These are phyloP conservation scores for Oryza coarctata DNA, from an alignment of 176 grass and related monocot genomes.

Conservation along the genomic window DNA sequence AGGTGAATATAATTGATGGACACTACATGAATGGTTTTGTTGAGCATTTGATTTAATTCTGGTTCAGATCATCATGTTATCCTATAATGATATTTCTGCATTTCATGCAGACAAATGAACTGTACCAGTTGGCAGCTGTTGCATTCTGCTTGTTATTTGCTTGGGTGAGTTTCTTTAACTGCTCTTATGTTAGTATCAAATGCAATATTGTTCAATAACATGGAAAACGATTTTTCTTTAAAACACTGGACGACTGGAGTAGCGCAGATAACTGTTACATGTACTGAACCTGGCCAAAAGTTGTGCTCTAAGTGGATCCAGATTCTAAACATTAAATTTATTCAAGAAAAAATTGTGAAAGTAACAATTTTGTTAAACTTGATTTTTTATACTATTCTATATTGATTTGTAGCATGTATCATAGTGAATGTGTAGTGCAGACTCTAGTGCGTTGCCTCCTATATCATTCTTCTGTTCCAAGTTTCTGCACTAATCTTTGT, in stretches of 20 bases:
- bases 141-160: conserved; percentile 98
- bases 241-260: not conserved
- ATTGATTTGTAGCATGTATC: not conserved
- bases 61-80: conserved; percentile 18
- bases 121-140: conserved; percentile 94
- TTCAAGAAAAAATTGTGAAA: not conserved
- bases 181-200: not conserved
- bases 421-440: not conserved
- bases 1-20: conserved; percentile 48
- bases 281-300: conserved; percentile 7
- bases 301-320: not conserved
- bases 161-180: conserved; percentile 69
- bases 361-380: not conserved
- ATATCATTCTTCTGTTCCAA: conserved; percentile 12
- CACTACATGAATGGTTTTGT: not conserved
- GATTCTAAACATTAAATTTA: not conserved
- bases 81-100: conserved; percentile 36
- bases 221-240: not conserved
- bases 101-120: conserved; percentile 89
- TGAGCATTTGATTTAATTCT: conserved; percentile 17
- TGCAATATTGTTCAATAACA: not conserved
- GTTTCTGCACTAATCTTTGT: not conserved
- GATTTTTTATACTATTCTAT: not conserved
- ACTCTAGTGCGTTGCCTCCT: not conserved
- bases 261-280: not conserved